Base-by-base conservation (phyloP, 768 basidiomycete genomes). In the Krasilnikovozyma curviuscula region DNA sequence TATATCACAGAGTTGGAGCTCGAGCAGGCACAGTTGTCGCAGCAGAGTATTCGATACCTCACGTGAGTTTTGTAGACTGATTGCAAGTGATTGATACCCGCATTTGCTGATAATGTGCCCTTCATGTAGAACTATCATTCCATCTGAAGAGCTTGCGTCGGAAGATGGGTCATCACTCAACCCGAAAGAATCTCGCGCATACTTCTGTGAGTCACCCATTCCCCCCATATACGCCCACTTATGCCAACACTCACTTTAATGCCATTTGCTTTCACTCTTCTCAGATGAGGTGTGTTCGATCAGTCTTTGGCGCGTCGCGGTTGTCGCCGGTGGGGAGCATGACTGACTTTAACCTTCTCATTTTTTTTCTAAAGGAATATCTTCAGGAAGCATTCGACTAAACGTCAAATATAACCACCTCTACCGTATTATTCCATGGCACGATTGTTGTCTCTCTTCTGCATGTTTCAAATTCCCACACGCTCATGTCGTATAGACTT, bases 1-100 rank as follows among this genome's bases (percentile, higher is more conserved):
- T 88, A 79, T 56, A 79, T 98, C 29, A 91, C 89, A 7, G 91
- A 97, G 64, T 67, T 93, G 29, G 91, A 98, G 61, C 72, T 98
- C 59, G 75, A 78, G 42, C 66, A 88, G 45, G 84, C 85, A 21
- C 75, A 79, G 50, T 69, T 98, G 16, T 81, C 91, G n/a, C 34
- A 27, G 12, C 12, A 28, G 21, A 38, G 34, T 8, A 50, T 50
- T 39, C 43, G 40, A 16, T 50, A 44, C 21, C 19, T 50, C 27
- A 50, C 44, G 49, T 50, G 28, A 35, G 49, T 45, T n/a, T 32
- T 37, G 19, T 34, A 18, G 18, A 18, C 33, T 18, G 12, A 34
- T 18, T 34, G 10, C 7, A 13, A 29, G 18, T 32, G 23, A 23
- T 24, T 13, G 31, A 2, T 30, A 18, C 34, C 13, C 13, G 47